phyloP scores from a whole-genome alignment of 1,284 basidiomycete genomes.

The Pyrrhoderma lamaoense region DNA sequence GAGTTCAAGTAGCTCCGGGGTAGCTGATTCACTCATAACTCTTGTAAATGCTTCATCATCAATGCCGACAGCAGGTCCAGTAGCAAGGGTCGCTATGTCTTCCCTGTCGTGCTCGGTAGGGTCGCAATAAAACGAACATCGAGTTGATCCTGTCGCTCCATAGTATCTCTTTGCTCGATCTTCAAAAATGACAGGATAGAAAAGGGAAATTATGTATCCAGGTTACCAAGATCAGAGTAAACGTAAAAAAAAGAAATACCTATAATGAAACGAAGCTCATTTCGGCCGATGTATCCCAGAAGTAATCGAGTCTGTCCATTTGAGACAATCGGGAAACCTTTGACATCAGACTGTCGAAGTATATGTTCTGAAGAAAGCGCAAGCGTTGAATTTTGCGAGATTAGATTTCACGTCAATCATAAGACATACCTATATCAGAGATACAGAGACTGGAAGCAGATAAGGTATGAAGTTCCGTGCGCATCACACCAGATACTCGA shows the following conservation, averaged over 20 bases:
- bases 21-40: slow-evolving; percentile 51
- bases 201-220: background rate
- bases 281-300: slow-evolving; percentile 84
- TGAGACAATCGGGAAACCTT: slow-evolving; percentile 88
- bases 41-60: slow-evolving; percentile 63
- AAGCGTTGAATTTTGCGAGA: too few relatives aligned
- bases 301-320: slow-evolving; percentile 53
- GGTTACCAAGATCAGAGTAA: background rate
- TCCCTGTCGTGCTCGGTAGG: slow-evolving; percentile 38
- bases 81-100: slow-evolving; percentile 41
- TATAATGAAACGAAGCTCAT: slow-evolving; percentile 81
- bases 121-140: slow-evolving; percentile 60
- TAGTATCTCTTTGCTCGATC: slow-evolving; percentile 65
- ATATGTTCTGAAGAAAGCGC: too few relatives aligned
- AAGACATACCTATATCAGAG: slow-evolving; percentile 62
- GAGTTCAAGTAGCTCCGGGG: slow-evolving; percentile 61
- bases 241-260: slow-evolving; percentile 38
- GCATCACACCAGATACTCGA: slow-evolving; percentile 86
- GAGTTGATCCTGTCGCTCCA: slow-evolving; percentile 55
- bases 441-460: slow-evolving; percentile 72
- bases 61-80: slow-evolving; percentile 47
- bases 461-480: slow-evolving; percentile 68
- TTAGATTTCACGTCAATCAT: too few relatives aligned
- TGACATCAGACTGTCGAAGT: slow-evolving; percentile 65
- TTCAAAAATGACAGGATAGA: slow-evolving; percentile 26